A percentile compares a stretch with the other conserved stretches of the same genome.
Conservation (phyloP, 768 basidiomycete genomes). For the Exsudoporus frostii region DNA sequence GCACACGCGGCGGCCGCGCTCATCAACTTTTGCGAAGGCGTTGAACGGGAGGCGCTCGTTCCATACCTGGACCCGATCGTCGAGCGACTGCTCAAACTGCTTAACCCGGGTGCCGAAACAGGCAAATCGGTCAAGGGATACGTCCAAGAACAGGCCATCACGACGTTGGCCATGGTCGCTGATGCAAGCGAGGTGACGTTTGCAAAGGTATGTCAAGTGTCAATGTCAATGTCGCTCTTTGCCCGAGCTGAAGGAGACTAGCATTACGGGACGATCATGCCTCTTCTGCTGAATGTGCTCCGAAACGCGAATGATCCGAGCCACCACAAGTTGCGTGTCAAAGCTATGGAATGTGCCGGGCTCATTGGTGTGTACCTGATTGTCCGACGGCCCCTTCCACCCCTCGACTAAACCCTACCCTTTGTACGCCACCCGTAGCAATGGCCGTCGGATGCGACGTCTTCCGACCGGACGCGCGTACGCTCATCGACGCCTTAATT, state of each 20-base stretch:
- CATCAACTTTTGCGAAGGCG: constrained; percentile 90
- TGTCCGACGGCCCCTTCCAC: neutral
- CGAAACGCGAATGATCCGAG: constrained; percentile 65
- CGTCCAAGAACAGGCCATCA: constrained; percentile 86
- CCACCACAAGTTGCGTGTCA: constrained; percentile 66
- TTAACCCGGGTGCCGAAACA: constrained; percentile 50
- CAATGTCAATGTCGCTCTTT: neutral
- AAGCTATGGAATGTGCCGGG: constrained; percentile 91
- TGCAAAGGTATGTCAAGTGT: constrained; percentile 49
- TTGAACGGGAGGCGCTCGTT: constrained; percentile 65
- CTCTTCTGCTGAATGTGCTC: constrained; percentile 72
- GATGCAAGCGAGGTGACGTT: constrained; percentile 81
- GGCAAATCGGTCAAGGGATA: constrained; percentile 48
- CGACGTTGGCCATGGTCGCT: constrained; percentile 86
- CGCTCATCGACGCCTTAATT: constrained; percentile 70
- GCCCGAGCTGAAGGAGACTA: constrained; percentile 21
- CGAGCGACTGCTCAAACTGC: constrained; percentile 53
- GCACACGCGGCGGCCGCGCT: constrained; percentile 84
- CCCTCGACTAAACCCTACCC: neutral
- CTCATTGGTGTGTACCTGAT: constrained; percentile 59
- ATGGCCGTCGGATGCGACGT: constrained; percentile 83
- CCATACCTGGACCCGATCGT: constrained; percentile 82
- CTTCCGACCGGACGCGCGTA: constrained; percentile 71
- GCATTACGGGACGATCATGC: constrained; percentile 81
- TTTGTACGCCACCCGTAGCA: constrained; percentile 40